phyloP scores from a whole-genome alignment of 2,329 filamentous ascomycete genomes.

The Dactylella cylindrospora region DNA sequence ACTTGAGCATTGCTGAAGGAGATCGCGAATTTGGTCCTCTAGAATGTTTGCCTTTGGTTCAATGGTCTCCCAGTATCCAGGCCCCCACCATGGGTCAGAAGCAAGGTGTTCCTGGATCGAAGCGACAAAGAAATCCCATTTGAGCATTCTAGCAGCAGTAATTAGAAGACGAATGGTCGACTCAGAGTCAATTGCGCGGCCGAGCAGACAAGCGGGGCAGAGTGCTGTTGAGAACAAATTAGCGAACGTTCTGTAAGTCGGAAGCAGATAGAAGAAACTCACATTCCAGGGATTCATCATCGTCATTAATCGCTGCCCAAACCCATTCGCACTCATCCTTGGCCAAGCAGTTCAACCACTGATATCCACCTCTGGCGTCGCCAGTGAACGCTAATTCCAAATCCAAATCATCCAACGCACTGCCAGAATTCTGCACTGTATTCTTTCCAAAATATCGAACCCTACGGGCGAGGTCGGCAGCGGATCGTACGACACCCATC shows the following conservation, averaged over 20 bases:
- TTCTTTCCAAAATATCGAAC: conserved; percentile 10
- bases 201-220: conserved; percentile 41
- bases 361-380: conserved; percentile 36
- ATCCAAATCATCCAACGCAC: conserved; percentile 50
- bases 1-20: conserved; percentile 29
- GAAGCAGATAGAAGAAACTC: conserved; percentile 2
- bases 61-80: conserved; percentile 44
- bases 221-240: conserved; percentile 7
- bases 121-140: conserved; percentile 36
- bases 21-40: conserved; percentile 32
- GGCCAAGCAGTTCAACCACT: conserved; percentile 37
- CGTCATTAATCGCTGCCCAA: conserved; percentile 26
- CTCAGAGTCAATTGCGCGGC: conserved; percentile 41
- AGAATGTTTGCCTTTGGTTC: conserved; percentile 41
- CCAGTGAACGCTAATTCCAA: conserved; percentile 51
- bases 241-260: not conserved
- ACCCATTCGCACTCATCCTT: conserved; percentile 40
- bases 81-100: conserved; percentile 39
- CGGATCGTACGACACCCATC: conserved; percentile 38
- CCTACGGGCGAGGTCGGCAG: conserved; percentile 29
- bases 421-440: not conserved
- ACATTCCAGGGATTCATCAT: conserved; percentile 35
- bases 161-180: conserved; percentile 39
- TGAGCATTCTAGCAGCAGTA: conserved; percentile 30
- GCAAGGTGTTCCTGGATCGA: conserved; percentile 39